These are phyloP conservation scores for Daucus carota DNA, from an alignment of 129 eudicot species.

Conservation along the genomic window DH1_v3.0 NC_030388.2:23049001-23049500, in stretches of 20 bases:
- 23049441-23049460: conserved; percentile 95
- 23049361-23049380: conserved; percentile 91
- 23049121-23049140: not conserved
- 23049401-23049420: conserved; percentile 83
- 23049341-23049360: conserved; percentile 98
- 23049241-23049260: not conserved
- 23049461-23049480: conserved; percentile 30
- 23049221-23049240: not conserved
- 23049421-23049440: conserved; percentile 99
- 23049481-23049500: not conserved
- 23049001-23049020: too few species aligned
- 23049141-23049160: not conserved
- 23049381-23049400: conserved; percentile 95
- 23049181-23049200: not conserved
- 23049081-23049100: not conserved
- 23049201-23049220: not conserved
- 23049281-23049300: not conserved
- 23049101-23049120: not conserved
- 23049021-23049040: too few species aligned
- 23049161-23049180: not conserved
- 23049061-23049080: not conserved
- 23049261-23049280: not conserved
- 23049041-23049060: not conserved
- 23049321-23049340: conserved; percentile 92
- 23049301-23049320: conserved; percentile 79